Percentiles rank a stretch among this genome's conserved stretches.
These are phyloP conservation scores for Sclerotinia minor DNA, from an alignment of 2,329 filamentous ascomycete species.

Conservation along the genomic window DNA sequence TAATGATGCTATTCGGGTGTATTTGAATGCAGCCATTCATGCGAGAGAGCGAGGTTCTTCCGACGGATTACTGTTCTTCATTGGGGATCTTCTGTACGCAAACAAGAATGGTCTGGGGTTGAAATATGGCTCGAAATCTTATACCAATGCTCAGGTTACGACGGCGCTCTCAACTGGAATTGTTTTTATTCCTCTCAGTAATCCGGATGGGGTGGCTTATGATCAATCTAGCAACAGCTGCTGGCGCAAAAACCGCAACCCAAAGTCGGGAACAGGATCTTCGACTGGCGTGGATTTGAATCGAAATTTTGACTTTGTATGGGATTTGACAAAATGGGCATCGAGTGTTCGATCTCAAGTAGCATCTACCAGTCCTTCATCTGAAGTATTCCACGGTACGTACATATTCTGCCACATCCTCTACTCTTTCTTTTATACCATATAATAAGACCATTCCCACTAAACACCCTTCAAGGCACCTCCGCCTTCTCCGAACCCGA, in stretches of 20 bases:
- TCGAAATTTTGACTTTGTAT: constrained; percentile 59
- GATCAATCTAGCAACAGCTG: constrained; percentile 52
- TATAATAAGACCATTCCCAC: neutral
- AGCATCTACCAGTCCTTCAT: constrained; percentile 43
- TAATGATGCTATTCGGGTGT: constrained; percentile 49
- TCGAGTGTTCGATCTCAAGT: constrained; percentile 43
- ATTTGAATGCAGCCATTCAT: constrained; percentile 56
- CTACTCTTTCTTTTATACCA: too few relatives aligned
- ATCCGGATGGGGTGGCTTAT: constrained; percentile 53
- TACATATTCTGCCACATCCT: neutral
- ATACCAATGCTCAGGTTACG: constrained; percentile 53
- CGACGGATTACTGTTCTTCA: constrained; percentile 58
- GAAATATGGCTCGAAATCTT: constrained; percentile 53
- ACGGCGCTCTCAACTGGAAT: constrained; percentile 54
- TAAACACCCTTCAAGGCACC: constrained; percentile 43
- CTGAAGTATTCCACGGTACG: constrained; percentile 44
- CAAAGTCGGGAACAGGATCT: constrained; percentile 41
- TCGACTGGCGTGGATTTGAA: constrained; percentile 54
- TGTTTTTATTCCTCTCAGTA: constrained; percentile 54
- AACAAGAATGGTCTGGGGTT: constrained; percentile 51
- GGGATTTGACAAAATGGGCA: constrained; percentile 53
- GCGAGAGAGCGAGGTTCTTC: constrained; percentile 59
- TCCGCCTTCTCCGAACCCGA: constrained; percentile 57
- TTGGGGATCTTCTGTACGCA: constrained; percentile 57
- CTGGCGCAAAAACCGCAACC: constrained; percentile 59